Base-by-base conservation (phyloP, 148 eudicot genomes). In the Fagopyrum esculentum region DNA sequence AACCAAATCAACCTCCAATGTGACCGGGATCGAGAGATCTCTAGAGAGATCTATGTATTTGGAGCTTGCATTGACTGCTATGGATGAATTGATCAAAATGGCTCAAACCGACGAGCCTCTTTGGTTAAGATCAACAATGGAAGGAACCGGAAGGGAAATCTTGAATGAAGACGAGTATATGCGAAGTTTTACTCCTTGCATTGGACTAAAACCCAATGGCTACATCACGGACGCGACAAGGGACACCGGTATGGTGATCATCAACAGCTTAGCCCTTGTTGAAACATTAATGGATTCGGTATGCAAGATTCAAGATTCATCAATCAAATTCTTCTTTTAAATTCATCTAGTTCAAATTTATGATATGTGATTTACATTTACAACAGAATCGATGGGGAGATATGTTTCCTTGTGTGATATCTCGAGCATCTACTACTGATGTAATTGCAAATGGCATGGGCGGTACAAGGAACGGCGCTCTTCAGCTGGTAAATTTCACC, bases 61-160 rank as follows among this genome's bases (percentile, higher is more conserved):
- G 73, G 88, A 89, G 69, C 88, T 86, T 63, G 92, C 88, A 52
- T 70, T 84, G 81, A 79, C 80, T 63, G 95, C 93, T 7, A 88
- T 91, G 91, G 91, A 88, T 73, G 97, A 91, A 78, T 61, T 90
- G 75, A 40, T 91, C 15, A 86, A 83, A 79, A 74, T 94, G 80
- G 88, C 86, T 71, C 84, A 87, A 75, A 55, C 64, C 19, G 89
- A 91, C 78, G 73, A 73, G 78, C 84, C 93, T 43, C 80, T 94
- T 40, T 94, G 98, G 97, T 76, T 82, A 19, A 16, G 69, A 29
- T 63, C 69, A 29, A 63, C 69, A 15, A 81, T 76, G 60, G 81
- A 78, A 77, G 47, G 78, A 51, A 89, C 82, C 72, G 91, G 89
- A 61, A 84, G 80, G 55, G 93, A 94, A 75, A 29, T 52, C 11